Evolutionary conservation across 1,284 basidiomycete genomes (phyloP).

Genomic region (Ceratobasidium sp.): DNA sequence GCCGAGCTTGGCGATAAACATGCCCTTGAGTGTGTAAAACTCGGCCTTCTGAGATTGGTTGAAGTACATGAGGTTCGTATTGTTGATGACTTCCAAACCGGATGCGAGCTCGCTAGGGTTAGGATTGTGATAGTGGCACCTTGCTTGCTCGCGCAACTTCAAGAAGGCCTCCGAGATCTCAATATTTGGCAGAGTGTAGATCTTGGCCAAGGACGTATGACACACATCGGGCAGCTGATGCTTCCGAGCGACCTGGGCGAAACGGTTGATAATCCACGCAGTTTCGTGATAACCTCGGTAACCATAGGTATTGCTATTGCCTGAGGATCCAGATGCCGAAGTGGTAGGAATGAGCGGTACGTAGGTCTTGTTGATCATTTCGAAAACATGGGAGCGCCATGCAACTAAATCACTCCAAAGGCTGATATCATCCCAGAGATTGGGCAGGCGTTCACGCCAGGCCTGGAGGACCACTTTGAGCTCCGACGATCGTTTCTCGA

Average conservation of each 20-base stretch:
- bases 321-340: slow-evolving; percentile 58
- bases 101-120: slow-evolving; percentile 91
- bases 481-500: slow-evolving; percentile 94
- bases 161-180: slow-evolving; percentile 99
- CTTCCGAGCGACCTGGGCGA: slow-evolving; percentile 98
- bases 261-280: slow-evolving; percentile 99
- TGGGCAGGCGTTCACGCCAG: slow-evolving; percentile 96
- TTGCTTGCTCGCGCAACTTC: slow-evolving; percentile 98
- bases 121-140: slow-evolving; percentile 96
- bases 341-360: slow-evolving; percentile 77
- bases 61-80: slow-evolving; percentile 99
- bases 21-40: slow-evolving; percentile 99
- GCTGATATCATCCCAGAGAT: slow-evolving; percentile 96
- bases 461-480: slow-evolving; percentile 95
- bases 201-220: slow-evolving; percentile 92
- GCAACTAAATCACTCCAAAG: slow-evolving; percentile 98
- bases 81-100: slow-evolving; percentile 98
- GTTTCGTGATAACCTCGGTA: slow-evolving; percentile 99
- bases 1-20: slow-evolving; percentile 92
- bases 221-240: slow-evolving; percentile 97
- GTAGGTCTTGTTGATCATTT: slow-evolving; percentile 97
- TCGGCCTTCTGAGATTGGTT: slow-evolving; percentile 94
- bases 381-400: slow-evolving; percentile 90
- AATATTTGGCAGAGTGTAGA: slow-evolving; percentile 98
- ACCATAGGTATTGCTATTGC: slow-evolving; percentile 82